A percentile compares a stretch with the other conserved stretches of the same genome.
These are phyloP conservation scores for Metarhizium rileyi DNA, from an alignment of 2,329 filamentous ascomycete species.

Conservation along the genomic window DNA sequence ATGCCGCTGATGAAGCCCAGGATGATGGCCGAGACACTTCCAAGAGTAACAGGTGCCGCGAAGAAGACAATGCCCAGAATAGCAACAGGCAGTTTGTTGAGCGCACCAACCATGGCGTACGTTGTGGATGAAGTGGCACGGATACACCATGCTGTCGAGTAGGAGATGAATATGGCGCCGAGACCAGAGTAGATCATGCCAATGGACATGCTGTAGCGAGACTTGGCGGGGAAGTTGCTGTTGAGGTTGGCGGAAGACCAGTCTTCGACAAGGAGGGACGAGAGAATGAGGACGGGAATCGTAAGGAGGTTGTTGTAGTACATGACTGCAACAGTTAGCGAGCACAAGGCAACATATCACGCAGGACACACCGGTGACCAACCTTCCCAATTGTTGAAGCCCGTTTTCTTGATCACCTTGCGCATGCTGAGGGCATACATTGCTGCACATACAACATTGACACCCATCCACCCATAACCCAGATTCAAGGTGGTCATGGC, in stretches of 20 bases:
- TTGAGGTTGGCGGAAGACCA: slow-evolving; percentile 80
- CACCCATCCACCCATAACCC: slow-evolving; percentile 94
- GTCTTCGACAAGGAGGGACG: slow-evolving; percentile 78
- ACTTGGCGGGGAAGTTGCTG: slow-evolving; percentile 75
- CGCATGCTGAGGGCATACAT: slow-evolving; percentile 87
- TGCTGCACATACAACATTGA: slow-evolving; percentile 93
- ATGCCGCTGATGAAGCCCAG: slow-evolving; percentile 88
- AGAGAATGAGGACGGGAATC: slow-evolving; percentile 78
- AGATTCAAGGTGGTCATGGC: slow-evolving; percentile 85
- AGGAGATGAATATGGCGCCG: slow-evolving; percentile 93
- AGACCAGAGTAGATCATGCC: slow-evolving; percentile 94
- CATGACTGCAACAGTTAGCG: slow-evolving; percentile 59
- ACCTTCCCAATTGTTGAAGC: slow-evolving; percentile 99
- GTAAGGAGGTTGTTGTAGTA: slow-evolving; percentile 99
- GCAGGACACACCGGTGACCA: slow-evolving; percentile 32
- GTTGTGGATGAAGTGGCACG: slow-evolving; percentile 95
- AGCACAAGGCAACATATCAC: not conserved
- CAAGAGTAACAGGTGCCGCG: slow-evolving; percentile 82
- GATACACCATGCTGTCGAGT: slow-evolving; percentile 98
- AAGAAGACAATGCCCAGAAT: slow-evolving; percentile 92
- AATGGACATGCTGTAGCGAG: slow-evolving; percentile 68
- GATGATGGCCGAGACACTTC: slow-evolving; percentile 81
- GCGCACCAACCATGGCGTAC: slow-evolving; percentile 94
- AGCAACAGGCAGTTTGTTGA: slow-evolving; percentile 97
- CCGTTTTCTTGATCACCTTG: slow-evolving; percentile 98